Conservation (phyloP, 257 asterid species). For the Rubia yunnanensis region DNA sequence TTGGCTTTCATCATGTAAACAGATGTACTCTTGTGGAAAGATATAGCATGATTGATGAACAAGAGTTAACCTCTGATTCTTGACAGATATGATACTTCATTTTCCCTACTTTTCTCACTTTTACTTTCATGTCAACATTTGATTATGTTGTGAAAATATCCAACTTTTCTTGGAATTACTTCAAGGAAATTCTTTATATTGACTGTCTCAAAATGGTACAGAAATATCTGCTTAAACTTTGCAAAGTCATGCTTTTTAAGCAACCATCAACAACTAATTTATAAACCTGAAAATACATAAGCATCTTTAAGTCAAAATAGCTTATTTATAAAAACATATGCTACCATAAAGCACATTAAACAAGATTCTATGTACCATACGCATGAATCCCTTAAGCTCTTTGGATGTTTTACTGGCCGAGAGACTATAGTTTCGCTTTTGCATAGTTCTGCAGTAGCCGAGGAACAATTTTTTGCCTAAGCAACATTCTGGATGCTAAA, state of each 20-base stretch:
- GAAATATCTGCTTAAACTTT: not conserved
- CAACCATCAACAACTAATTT: slow-evolving; percentile 43
- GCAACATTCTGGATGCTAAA: too few species aligned
- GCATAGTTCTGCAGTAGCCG: too few species aligned
- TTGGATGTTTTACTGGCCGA: slow-evolving; percentile 48
- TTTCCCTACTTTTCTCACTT: not conserved
- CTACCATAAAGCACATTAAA: not conserved
- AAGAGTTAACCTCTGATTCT: not conserved
- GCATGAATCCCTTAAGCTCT: slow-evolving; percentile 57
- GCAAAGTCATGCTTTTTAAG: not conserved
- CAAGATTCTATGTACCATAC: slow-evolving; percentile 44
- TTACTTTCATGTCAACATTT: not conserved
- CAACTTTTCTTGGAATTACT: too few species aligned
- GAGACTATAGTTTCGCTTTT: too few species aligned
- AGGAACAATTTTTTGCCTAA: too few species aligned
- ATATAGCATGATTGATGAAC: not conserved
- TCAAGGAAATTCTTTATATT: too few species aligned
- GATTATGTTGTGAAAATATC: not conserved
- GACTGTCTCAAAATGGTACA: not conserved
- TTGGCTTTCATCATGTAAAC: slow-evolving; percentile 6
- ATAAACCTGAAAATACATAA: slow-evolving; percentile 44
- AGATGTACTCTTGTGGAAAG: slow-evolving; percentile 9
- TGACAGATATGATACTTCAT: not conserved
- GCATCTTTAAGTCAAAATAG: slow-evolving; percentile 14
- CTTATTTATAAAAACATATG: not conserved